These are phyloP conservation scores for Candida gigantensis DNA, from an alignment of 1,139 yeast species.

Conservation along the genomic window DNA sequence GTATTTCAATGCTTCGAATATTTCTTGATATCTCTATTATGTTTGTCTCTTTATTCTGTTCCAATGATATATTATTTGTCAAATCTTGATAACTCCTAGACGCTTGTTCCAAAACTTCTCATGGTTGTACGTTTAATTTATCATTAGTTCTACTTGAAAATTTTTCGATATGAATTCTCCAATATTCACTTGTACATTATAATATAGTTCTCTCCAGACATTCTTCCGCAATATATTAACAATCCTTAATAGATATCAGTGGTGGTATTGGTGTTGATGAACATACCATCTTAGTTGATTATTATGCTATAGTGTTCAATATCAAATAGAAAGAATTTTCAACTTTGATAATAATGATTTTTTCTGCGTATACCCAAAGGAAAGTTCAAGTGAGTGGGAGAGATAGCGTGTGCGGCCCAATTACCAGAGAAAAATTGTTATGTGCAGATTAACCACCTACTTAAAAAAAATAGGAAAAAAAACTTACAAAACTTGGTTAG, in stretches of 20 bases:
- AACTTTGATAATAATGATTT: constrained; percentile 5
- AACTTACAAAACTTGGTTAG: no score
- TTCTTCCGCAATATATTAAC: no score
- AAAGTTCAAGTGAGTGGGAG: neutral
- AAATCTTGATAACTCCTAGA: no score
- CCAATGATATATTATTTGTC: no score
- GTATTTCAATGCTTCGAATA: constrained; percentile 17
- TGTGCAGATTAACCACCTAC: neutral
- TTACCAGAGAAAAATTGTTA: neutral
- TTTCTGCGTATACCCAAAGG: constrained; percentile 6
- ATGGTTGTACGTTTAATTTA: no score
- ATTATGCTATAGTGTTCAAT: constrained; percentile 9
- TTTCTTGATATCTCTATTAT: neutral
- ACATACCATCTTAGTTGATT: constrained; percentile 44
- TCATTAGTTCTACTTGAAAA: no score
- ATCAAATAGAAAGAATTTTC: constrained; percentile 7
- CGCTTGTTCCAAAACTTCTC: no score
- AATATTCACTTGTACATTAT: no score
- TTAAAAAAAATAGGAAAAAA: neutral
- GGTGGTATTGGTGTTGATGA: constrained; percentile 5
- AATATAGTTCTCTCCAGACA: no score
- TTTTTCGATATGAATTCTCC: no score
- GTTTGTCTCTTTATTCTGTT: neutral
- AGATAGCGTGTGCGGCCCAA: neutral
- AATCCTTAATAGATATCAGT: neutral